Evolutionary conservation across 495 filamentous ascomycete genomes (phyloP).

Genomic region (Choiromyces venosus): DNA sequence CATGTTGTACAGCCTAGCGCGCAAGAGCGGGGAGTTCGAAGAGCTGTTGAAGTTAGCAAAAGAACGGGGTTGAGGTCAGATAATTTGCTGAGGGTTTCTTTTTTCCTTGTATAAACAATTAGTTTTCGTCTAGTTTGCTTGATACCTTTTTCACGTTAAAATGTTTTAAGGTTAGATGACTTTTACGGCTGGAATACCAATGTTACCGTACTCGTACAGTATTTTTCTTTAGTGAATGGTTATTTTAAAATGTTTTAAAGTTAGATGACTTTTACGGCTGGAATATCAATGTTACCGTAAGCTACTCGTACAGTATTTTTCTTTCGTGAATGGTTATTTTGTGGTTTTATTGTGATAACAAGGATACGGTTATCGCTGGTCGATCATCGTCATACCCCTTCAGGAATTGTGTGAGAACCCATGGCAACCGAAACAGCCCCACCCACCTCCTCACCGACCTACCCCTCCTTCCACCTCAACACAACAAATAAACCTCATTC

Average conservation of each 20-base stretch:
- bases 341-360: background rate
- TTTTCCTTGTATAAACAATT: background rate
- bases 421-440: slow-evolving; percentile 28
- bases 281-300: background rate
- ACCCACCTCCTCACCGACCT: slow-evolving; percentile 9
- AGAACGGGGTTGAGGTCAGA: slow-evolving; percentile 5
- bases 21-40: slow-evolving; percentile 33
- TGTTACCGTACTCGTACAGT: slow-evolving; percentile 7
- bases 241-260: background rate
- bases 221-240: slow-evolving; percentile 15
- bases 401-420: background rate
- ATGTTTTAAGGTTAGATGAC: background rate
- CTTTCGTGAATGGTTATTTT: background rate
- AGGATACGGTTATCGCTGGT: background rate
- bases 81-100: background rate
- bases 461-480: slow-evolving; percentile 19
- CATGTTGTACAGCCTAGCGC: slow-evolving; percentile 22
- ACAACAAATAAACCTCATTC: slow-evolving; percentile 14
- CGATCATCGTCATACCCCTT: background rate
- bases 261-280: background rate
- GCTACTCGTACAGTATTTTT: slow-evolving; percentile 8
- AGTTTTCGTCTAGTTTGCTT: background rate
- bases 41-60: slow-evolving; percentile 42
- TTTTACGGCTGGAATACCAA: background rate
- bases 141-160: background rate